Percentiles rank a stretch among this genome's conserved stretches.
phyloP scores from a whole-genome alignment of 2,329 filamentous ascomycete species.

The Pyrenochaeta sp. region DNA sequence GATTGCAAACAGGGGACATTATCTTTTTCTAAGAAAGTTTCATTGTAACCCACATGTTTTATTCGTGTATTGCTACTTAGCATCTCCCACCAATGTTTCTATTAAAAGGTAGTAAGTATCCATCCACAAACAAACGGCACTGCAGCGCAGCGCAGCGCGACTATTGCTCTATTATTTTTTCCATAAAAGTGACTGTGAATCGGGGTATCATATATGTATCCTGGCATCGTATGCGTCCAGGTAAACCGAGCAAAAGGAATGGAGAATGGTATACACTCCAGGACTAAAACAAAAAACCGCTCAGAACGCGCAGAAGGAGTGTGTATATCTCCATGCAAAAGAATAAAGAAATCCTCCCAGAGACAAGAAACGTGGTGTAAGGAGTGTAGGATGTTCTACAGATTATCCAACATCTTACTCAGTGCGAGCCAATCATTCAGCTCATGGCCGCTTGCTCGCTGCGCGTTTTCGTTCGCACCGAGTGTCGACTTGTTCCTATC shows the following conservation, averaged over 20 bases:
- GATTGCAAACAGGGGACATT: background rate
- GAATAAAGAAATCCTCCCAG: background rate
- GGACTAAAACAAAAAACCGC: background rate
- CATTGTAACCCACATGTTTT: background rate
- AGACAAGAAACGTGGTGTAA: background rate
- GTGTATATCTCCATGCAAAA: background rate
- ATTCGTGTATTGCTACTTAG: background rate
- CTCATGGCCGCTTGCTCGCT: slow-evolving; percentile 13
- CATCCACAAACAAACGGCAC: background rate
- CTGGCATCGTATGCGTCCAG: background rate
- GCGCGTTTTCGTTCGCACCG: slow-evolving; percentile 5
- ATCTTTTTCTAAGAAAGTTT: background rate
- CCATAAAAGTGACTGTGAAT: no score
- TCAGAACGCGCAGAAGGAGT: background rate
- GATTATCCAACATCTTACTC: slow-evolving; percentile 20
- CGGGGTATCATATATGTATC: background rate
- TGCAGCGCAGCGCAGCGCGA: background rate
- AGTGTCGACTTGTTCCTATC: slow-evolving; percentile 15
- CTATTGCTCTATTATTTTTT: no score
- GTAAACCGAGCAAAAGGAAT: background rate
- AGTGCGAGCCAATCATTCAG: slow-evolving; percentile 25
- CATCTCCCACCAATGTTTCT: background rate
- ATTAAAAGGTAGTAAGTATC: background rate
- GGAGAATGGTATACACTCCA: background rate
- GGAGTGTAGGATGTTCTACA: slow-evolving; percentile 1